Base-by-base conservation (phyloP, 2,329 filamentous ascomycete species). In the Teratosphaeria gauchensis region DNA sequence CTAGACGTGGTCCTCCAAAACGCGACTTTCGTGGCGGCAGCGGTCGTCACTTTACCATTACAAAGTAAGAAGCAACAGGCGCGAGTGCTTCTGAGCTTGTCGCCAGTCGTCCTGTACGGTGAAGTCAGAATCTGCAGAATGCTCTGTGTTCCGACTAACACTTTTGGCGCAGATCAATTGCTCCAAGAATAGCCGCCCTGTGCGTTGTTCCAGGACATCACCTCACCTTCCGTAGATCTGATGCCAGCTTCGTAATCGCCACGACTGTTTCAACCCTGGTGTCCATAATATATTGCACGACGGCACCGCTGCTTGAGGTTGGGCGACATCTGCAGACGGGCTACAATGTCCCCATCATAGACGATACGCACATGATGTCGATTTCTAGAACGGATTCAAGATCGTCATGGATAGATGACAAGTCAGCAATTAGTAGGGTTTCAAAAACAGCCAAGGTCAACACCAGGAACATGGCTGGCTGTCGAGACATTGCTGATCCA, bases 311-410 rank as follows among this genome's bases (percentile, higher is more conserved):
- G 12, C 42, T 56, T 28, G 32, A 56, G 42, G 32, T 56, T 14
- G 38, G 55, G 24, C 35, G 35, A 30, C 55, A 46, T n/a, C 24
- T 56, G 16, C 35, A 51, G 31, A 56, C 38, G 14, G 55, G 55
- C 55, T 56, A 56, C 38, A 56, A 56, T 19, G 55, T n/a, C 19
- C 55, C 55, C 19, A 51, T 56, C 11, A 56, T 56, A 24, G 55
- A 56, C 4, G 21, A 46, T 6, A 48, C 19, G 5, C 38, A 51
- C 16, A 51, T 24, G 5, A 51, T 51, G 38, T 46, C 16, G 7
- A 24, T 33, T 21, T 51, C 55, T n/a, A 51, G 38, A 16, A 42
- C 55, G 19, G 42, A 21, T 21, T 48, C 19, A 3, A 48, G 42
- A 21, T 48, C 8, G n/a, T 48, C 42, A 5, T 21, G 8, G 42